Conservation (phyloP, 2,329 filamentous ascomycete genomes). For the Byssothecium circinans region DNA sequence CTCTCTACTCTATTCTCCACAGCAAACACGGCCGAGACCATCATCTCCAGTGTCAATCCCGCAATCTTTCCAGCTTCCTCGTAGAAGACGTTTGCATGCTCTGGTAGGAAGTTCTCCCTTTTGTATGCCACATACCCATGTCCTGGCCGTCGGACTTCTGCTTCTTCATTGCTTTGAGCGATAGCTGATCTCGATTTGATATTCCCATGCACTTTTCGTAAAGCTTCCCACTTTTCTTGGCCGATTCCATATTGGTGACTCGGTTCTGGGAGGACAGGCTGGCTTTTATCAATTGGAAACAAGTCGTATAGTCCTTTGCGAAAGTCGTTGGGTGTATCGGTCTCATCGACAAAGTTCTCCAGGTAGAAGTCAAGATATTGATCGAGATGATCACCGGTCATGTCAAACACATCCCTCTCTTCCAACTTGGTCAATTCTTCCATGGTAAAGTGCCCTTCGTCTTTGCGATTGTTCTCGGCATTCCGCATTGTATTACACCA, state of each 20-base stretch:
- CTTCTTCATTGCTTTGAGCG: constrained; percentile 35
- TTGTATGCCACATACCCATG: constrained; percentile 55
- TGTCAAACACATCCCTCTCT: constrained; percentile 63
- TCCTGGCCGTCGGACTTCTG: constrained; percentile 48
- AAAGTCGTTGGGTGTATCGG: constrained; percentile 45
- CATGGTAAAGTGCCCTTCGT: constrained; percentile 32
- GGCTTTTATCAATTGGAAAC: constrained; percentile 41
- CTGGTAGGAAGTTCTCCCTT: constrained; percentile 51
- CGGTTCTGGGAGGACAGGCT: background rate
- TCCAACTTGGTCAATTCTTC: constrained; percentile 56
- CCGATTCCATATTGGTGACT: constrained; percentile 30
- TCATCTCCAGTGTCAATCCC: constrained; percentile 53
- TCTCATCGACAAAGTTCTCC: constrained; percentile 61
- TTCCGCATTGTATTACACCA: constrained; percentile 56
- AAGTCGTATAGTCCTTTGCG: constrained; percentile 44
- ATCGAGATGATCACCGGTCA: constrained; percentile 66
- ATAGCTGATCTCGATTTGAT: constrained; percentile 46
- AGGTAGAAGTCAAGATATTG: constrained; percentile 79
- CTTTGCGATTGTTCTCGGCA: constrained; percentile 9
- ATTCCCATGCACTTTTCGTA: constrained; percentile 48
- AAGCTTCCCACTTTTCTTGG: constrained; percentile 35
- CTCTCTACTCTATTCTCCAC: constrained; percentile 47
- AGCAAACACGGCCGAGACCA: constrained; percentile 54
- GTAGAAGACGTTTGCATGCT: constrained; percentile 52
- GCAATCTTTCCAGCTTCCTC: constrained; percentile 53